Evolutionary conservation across 129 eudicot species (phyloP), one percentile per base, ranked within the genome.

Genomic region (Rutidosis leptorrhynchoides): DNA sequence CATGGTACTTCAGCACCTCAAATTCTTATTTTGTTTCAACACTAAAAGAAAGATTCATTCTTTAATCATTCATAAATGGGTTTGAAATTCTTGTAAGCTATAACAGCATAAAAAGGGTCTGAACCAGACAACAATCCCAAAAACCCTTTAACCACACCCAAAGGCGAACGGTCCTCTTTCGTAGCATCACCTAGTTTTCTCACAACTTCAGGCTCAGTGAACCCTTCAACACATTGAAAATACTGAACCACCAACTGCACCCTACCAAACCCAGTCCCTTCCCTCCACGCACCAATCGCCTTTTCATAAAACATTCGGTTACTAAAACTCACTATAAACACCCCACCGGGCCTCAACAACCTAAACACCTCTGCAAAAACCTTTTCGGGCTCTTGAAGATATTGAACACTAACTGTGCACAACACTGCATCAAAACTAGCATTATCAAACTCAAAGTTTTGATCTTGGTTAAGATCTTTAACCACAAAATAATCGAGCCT

Each of bases 381-480:
- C 90, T 81, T 83, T 48, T 90, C 97, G 16, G 97, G 97, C 74
- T 90, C 84, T 73, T 90, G 85, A 43, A 90, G 89, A 77, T 90
- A 90, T 59, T 90, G 97, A 24, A 90, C 97, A 63, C 97, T 90
- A 22, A 87, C 95, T 0, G 97, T 90, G 27, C 95, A 90, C 45
- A 90, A 27, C 51, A 84, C 93, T 2, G 90, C 97, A 77, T 90
- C 95, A 69, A 90, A 82, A 69, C 90, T 80, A 59, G 78, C 80
- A 69, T 32, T 24, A 59, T 82, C 84, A 40, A 78, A 56, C 54
- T 82, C 87, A 63, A 90, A 71, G 4, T 78, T 46, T 9, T 90
- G 95, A 23, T 90, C 95, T 67, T 80, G 71, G 68, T 90, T 90
- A 7, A 90, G 79, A 74, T 90, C 97, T 77, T 90, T 90, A 6